Conservation (phyloP, 169 alveolate genomes). For the Plasmodium falciparum region DNA sequence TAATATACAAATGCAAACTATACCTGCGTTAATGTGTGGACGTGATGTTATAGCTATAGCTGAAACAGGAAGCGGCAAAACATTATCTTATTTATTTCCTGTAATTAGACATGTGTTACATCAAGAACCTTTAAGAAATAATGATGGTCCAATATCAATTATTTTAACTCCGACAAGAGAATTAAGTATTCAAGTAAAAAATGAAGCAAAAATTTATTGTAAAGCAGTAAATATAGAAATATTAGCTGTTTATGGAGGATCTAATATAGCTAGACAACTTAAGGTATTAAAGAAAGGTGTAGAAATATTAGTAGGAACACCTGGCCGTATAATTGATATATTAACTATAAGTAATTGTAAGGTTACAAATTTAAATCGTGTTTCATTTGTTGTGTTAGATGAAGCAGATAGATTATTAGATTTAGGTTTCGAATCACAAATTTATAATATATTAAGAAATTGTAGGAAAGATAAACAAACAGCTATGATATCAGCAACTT, state of each 20-base stretch:
- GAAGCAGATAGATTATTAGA: conserved; percentile 99
- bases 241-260: conserved; percentile 96
- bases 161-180: conserved; percentile 96
- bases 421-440: conserved; percentile 99
- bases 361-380: conserved; percentile 94
- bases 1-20: conserved; percentile 97
- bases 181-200: conserved; percentile 93
- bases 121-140: conserved; percentile 89
- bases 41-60: conserved; percentile 99
- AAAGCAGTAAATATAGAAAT: conserved; percentile 86
- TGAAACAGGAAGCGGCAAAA: conserved; percentile 99
- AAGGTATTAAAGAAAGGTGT: conserved; percentile 94
- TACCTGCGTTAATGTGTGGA: conserved; percentile 97
- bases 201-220: conserved; percentile 87
- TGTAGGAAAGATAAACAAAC: conserved; percentile 96
- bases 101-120: conserved; percentile 95
- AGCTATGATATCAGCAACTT: conserved; percentile 99
- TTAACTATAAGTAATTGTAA: conserved; percentile 93
- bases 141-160: conserved; percentile 93
- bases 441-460: conserved; percentile 92
- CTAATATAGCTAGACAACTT: conserved; percentile 92
- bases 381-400: conserved; percentile 97
- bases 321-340: conserved; percentile 98
- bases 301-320: conserved; percentile 97
- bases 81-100: conserved; percentile 98